Evolutionary conservation across 371 early-diverging fungal species (phyloP), one percentile per base, ranked within the genome.

Genomic region (Capniomyces stellatus): DNA sequence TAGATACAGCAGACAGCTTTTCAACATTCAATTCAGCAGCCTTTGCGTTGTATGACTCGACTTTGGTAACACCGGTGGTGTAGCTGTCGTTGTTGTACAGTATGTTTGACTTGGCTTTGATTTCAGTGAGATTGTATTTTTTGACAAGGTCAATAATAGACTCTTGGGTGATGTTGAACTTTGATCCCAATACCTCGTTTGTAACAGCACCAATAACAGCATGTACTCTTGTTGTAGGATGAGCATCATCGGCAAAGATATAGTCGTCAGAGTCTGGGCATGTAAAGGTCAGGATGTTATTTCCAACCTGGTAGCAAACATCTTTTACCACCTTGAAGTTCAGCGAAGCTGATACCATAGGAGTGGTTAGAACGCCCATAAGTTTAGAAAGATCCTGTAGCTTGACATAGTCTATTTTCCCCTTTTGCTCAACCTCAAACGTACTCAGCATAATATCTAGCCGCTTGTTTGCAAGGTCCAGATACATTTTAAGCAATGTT

Each of bases 151-250:
- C 18, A 21, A 52, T 52, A 12, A 52, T 23, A 12, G 22, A n/a
- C 4, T 52, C 19, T n/a, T n/a, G n/a, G n/a, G n/a, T n/a, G n/a
- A n/a, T n/a, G n/a, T n/a, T n/a, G n/a, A n/a, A n/a, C n/a, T n/a
- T n/a, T n/a, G n/a, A n/a, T n/a, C 48, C 30, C 6, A 59, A 40
- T 13, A 59, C 30, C 30, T 49, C 49, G 19, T 48, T 18, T 18
- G 55, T 42, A n/a, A 28, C 58, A 28, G 47, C 23, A 4, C 66
- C 66, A 61, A 61, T 61, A n/a, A 66, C 48, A 22, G 64, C 64
- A 46, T 66, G 66, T 54, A 66, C 51, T 13, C 66, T 64, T 42
- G 57, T 47, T 3, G 66, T 58, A 0, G 66, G 66, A 27, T 66
- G 66, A 15, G 62, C 40, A 19, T 35, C 29, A 35, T 66, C 66